A percentile compares a stretch with the other conserved stretches of the same genome.
These are phyloP conservation scores for Bullera alba DNA, from an alignment of 768 basidiomycete genomes.

Conservation along the genomic window DNA sequence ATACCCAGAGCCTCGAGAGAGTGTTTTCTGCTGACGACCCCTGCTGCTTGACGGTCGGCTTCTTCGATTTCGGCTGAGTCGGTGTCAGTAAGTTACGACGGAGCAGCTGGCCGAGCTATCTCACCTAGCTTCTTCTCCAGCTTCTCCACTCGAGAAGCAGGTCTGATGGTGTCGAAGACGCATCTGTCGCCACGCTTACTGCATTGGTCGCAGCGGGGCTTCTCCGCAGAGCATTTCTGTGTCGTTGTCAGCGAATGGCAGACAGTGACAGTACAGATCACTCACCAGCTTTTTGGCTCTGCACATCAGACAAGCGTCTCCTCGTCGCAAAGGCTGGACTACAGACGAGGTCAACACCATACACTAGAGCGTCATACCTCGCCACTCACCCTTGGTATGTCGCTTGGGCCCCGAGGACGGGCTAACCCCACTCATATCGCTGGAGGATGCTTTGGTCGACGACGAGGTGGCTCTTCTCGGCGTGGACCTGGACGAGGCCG, in stretches of 20 bases:
- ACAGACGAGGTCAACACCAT: too few relatives aligned
- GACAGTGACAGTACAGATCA: background rate
- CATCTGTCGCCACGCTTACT: slow-evolving; percentile 30
- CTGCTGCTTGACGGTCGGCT: slow-evolving; percentile 10
- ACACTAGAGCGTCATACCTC: too few relatives aligned
- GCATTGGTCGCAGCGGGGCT: slow-evolving; percentile 33
- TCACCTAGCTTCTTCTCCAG: slow-evolving; percentile 28
- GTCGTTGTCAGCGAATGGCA: background rate
- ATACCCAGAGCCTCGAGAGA: too few relatives aligned
- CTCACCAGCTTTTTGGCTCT: slow-evolving; percentile 33
- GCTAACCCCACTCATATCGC: too few relatives aligned
- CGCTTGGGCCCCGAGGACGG: too few relatives aligned
- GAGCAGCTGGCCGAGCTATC: slow-evolving; percentile 1
- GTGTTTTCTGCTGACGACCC: too few relatives aligned
- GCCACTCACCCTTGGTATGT: slow-evolving; percentile 4
- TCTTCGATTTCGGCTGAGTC: slow-evolving; percentile 36
- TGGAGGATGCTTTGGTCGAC: too few relatives aligned
- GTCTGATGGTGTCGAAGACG: slow-evolving; percentile 30
- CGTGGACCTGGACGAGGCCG: too few relatives aligned
- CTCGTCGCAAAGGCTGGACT: slow-evolving; percentile 26
- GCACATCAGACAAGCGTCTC: slow-evolving; percentile 36
- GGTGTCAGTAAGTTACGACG: too few relatives aligned
- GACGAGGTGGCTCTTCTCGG: too few relatives aligned
- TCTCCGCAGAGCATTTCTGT: slow-evolving; percentile 33
- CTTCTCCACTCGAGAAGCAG: slow-evolving; percentile 31